phyloP scores from a whole-genome alignment of 2,329 filamentous ascomycete species.

The Penicillium paneum region DNA sequence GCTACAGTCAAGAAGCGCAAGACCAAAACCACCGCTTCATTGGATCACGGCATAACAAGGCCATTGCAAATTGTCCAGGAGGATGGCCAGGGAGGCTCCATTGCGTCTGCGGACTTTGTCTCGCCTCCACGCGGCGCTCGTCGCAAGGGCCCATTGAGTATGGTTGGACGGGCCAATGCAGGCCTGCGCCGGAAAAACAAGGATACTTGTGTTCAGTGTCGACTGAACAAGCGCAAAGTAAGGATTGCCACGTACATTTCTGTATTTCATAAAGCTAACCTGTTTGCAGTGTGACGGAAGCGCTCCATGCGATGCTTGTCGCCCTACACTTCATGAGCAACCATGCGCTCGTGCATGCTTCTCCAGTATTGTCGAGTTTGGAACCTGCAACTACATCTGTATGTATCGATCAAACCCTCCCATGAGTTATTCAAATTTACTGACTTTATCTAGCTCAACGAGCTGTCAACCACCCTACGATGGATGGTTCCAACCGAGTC shows the following conservation, averaged over 20 bases:
- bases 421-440: conserved; percentile 1
- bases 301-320: conserved; percentile 43
- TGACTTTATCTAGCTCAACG: conserved; percentile 39
- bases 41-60: conserved; percentile 31
- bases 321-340: conserved; percentile 42
- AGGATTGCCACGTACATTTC: conserved; percentile 1
- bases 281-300: conserved; percentile 40
- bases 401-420: conserved; percentile 14
- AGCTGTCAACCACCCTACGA: conserved; percentile 42
- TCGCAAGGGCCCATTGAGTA: conserved; percentile 41
- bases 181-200: conserved; percentile 44
- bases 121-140: conserved; percentile 44
- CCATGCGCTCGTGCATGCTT: conserved; percentile 46
- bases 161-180: conserved; percentile 41
- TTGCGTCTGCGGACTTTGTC: conserved; percentile 42
- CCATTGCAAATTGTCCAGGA: conserved; percentile 45
- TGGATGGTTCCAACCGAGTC: conserved; percentile 35
- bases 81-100: conserved; percentile 42
- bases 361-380: conserved; percentile 44
- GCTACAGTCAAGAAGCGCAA: conserved; percentile 38
- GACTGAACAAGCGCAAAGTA: conserved; percentile 46
- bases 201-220: conserved; percentile 45
- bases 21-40: conserved; percentile 26
- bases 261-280: conserved; percentile 10
- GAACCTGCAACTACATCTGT: conserved; percentile 48